Conservation (phyloP, 768 basidiomycete genomes). For the Termitomyces sp. region DNA sequence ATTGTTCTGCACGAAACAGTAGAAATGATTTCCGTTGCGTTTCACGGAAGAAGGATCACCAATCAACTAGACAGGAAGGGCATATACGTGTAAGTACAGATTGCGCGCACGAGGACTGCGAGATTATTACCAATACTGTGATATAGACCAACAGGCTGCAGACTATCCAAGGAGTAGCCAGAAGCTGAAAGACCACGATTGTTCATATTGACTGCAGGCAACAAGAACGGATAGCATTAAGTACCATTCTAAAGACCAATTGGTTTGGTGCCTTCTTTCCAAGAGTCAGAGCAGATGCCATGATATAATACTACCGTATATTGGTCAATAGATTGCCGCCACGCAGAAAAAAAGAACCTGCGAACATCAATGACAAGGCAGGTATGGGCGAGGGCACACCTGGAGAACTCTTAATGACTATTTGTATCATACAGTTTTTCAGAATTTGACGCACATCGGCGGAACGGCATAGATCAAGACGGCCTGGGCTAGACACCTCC, state of each 20-base stretch:
- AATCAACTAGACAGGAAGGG: neutral
- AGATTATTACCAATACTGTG: neutral
- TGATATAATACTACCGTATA: neutral
- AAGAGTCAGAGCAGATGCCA: neutral
- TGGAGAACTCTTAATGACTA: neutral
- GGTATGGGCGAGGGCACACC: neutral
- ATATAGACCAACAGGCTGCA: neutral
- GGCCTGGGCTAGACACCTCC: conserved; percentile 20
- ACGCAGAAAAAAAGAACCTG: neutral
- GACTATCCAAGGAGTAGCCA: neutral
- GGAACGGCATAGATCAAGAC: conserved; percentile 22
- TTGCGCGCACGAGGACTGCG: too few species aligned
- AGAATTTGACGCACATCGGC: conserved; percentile 11
- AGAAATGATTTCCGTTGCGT: conserved; percentile 12
- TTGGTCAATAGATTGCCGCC: neutral
- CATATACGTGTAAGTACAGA: neutral
- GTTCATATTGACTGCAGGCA: neutral
- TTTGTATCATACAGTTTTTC: neutral
- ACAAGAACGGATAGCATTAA: neutral
- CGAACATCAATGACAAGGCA: neutral
- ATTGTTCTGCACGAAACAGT: conserved; percentile 11
- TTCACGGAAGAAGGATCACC: conserved; percentile 4
- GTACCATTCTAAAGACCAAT: neutral
- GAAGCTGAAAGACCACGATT: neutral
- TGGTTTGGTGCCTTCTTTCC: neutral